These are phyloP conservation scores for Medicago lupulina DNA, from an alignment of 306 rosid genomes.

Conservation along the genomic window DNA sequence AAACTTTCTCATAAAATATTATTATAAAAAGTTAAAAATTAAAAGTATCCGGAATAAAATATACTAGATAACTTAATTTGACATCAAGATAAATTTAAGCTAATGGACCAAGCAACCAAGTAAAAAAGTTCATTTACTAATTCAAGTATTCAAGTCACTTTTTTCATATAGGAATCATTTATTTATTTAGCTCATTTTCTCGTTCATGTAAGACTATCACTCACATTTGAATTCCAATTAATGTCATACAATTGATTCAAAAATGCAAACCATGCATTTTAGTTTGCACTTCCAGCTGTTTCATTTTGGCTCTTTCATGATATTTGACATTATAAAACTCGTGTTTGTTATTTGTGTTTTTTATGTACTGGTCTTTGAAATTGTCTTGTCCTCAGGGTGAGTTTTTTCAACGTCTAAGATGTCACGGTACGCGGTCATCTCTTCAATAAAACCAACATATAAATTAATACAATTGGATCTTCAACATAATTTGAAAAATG, in stretches of 20 bases:
- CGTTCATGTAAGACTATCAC: too few species aligned
- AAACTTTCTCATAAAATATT: too few species aligned
- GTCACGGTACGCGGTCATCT: not conserved
- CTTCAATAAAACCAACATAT: slow-evolving; percentile 5
- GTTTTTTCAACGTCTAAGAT: not conserved
- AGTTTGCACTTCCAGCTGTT: not conserved
- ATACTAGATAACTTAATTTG: too few species aligned
- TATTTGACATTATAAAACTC: not conserved
- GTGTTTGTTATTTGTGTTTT: not conserved
- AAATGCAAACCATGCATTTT: too few species aligned
- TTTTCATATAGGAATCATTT: too few species aligned
- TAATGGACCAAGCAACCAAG: not conserved
- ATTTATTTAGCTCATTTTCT: too few species aligned
- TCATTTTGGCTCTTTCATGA: not conserved
- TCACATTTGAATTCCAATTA: too few species aligned
- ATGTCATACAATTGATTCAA: too few species aligned
- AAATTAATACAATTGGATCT: not conserved
- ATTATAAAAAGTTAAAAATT: too few species aligned
- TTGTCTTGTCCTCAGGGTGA: not conserved
- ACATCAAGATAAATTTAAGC: not conserved
- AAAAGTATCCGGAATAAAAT: too few species aligned
- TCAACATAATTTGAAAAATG: not conserved
- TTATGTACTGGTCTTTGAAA: not conserved
- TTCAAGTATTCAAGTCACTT: too few species aligned
- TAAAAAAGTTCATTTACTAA: too few species aligned